Percentiles rank a stretch among this genome's conserved stretches.
phyloP scores from a whole-genome alignment of 2,329 filamentous ascomycete species.

The Fusarium acutatum region DNA sequence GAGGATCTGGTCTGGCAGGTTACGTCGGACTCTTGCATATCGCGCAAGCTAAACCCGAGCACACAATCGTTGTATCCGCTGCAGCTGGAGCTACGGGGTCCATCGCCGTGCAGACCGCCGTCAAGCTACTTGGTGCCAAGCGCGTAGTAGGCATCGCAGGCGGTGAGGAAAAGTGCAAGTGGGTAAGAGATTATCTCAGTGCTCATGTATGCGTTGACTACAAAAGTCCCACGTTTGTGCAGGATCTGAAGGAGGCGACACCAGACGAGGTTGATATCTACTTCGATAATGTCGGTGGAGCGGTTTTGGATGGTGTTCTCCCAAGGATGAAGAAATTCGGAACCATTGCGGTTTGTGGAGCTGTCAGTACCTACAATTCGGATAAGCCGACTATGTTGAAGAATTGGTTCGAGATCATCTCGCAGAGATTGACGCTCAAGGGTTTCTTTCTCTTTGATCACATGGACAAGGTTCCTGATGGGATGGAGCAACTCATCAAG shows the following conservation, averaged over 20 bases:
- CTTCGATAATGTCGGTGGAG: conserved; percentile 13
- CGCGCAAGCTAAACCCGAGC: background rate
- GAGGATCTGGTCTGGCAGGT: background rate
- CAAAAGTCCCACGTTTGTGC: background rate
- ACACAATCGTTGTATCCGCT: background rate
- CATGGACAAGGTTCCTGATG: background rate
- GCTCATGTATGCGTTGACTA: conserved; percentile 27
- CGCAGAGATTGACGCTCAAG: background rate
- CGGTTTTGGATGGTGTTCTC: background rate
- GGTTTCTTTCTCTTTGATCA: conserved; percentile 9
- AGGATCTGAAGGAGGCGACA: background rate
- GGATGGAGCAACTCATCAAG: background rate
- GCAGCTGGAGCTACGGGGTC: conserved; percentile 6
- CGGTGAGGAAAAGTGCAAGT: conserved; percentile 27
- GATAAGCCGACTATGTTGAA: background rate
- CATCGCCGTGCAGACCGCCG: conserved; percentile 16
- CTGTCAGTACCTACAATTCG: background rate
- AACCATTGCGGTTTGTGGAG: background rate
- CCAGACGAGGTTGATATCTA: conserved; percentile 2
- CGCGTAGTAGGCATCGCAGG: conserved; percentile 32
- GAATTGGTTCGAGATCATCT: conserved; percentile 12
- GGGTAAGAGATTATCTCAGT: conserved; percentile 22
- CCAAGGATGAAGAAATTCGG: conserved; percentile 7
- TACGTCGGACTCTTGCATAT: background rate
- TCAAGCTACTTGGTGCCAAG: conserved; percentile 25